These are phyloP conservation scores for Pulveroboletus frians DNA, from an alignment of 768 basidiomycete genomes.

Conservation along the genomic window DNA sequence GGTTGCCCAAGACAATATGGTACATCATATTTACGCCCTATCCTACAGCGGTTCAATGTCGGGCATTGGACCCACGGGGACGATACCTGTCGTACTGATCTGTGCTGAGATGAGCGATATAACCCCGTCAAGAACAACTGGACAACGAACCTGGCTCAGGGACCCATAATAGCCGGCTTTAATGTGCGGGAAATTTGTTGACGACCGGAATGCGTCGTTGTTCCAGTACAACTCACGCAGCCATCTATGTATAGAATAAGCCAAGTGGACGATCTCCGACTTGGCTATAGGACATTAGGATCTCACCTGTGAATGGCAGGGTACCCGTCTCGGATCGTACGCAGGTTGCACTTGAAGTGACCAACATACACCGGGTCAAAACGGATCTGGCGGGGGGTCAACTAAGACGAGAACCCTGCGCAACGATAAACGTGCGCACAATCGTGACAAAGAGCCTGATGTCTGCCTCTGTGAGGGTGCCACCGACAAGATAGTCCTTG, in stretches of 20 bases:
- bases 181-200: slow-evolving; percentile 84
- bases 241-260: slow-evolving; percentile 46
- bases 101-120: slow-evolving; percentile 26
- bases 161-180: slow-evolving; percentile 41
- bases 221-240: slow-evolving; percentile 90
- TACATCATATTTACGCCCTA: too few species aligned
- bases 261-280: neutral
- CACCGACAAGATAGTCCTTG: slow-evolving; percentile 82
- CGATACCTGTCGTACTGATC: slow-evolving; percentile 76
- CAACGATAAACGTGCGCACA: slow-evolving; percentile 37
- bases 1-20: too few species aligned
- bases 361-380: slow-evolving; percentile 89
- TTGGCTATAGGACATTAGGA: neutral
- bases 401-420: neutral
- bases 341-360: slow-evolving; percentile 93
- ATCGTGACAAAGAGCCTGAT: slow-evolving; percentile 91
- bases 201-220: slow-evolving; percentile 76
- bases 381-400: slow-evolving; percentile 49
- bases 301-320: slow-evolving; percentile 64
- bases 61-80: slow-evolving; percentile 71
- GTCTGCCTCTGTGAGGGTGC: slow-evolving; percentile 77
- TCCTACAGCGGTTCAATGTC: slow-evolving; percentile 58
- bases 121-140: neutral
- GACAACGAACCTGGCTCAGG: slow-evolving; percentile 18
- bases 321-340: slow-evolving; percentile 81